Evolutionary conservation across 2,329 filamentous ascomycete genomes (phyloP), one percentile per base, ranked within the genome.

Genomic region (Magnaporthiopsis rhizophila): DNA sequence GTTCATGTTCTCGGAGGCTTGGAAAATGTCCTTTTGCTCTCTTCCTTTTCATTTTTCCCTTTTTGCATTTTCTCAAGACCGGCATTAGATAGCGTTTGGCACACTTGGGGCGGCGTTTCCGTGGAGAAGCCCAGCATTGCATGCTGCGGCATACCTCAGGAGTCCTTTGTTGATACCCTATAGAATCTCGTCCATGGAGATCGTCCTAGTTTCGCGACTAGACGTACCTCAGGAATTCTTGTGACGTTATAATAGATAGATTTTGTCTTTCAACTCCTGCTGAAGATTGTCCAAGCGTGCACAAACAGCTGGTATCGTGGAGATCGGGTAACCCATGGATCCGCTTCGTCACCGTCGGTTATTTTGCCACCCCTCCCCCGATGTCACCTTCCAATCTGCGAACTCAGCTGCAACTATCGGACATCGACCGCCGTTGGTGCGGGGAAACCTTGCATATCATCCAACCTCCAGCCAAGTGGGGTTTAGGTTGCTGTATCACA

Each of bases 71-170:
- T 58, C 24, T 7, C 56, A 58, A 28, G 6, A 30, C 12, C 26
- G 30, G 57, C 26, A 28, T 58, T 7, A 24, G 50, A 62, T 26
- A 53, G 61, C 61, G 61, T 38, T 57, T 36, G 59, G 34, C 59
- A 63, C 45, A 50, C 3, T 30, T 30, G 28, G 28, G 28, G 28
- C 62, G 26, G 28, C 38, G 18, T 30, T 30, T 62, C 62, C 62
- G 62, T 59, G 62, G 62, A 63, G 62, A 38, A 38, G 36, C 36
- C 9, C 32, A 34, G 32, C 32, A 34, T 34, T 13, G 12, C 36
- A 38, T 8, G 12, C 36, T 13, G 36, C 36, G 36, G 36, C 12
- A 63, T 63, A 63, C 62, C 62, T 63, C 57, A 63, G 62, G 62
- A 63, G 38, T 63, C 50, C 62, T 53, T 50, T 34, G 57, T 63